These are phyloP conservation scores for Guyanaporus albipodus DNA, from an alignment of 768 basidiomycete genomes.

Conservation along the genomic window DNA sequence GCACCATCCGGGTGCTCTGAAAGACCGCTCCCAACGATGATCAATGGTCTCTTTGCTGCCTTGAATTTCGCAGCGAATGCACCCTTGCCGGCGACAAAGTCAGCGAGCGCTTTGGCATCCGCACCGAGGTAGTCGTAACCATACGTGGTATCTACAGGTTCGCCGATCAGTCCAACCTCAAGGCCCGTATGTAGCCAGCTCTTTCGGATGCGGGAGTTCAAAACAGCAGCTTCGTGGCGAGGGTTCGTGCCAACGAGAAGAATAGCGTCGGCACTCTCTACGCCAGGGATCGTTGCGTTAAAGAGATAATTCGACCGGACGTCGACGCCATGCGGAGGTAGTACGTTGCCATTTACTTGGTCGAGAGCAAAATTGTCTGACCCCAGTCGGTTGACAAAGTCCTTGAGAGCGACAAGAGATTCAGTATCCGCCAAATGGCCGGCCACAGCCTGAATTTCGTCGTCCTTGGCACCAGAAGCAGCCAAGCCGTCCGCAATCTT, in stretches of 20 bases:
- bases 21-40: conserved; percentile 88
- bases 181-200: conserved; percentile 85
- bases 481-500: conserved; percentile 76
- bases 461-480: conserved; percentile 74
- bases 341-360: conserved; percentile 57
- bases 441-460: conserved; percentile 94
- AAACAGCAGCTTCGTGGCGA: conserved; percentile 92
- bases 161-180: conserved; percentile 87
- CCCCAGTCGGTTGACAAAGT: conserved; percentile 86
- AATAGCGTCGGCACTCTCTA: conserved; percentile 89
- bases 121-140: conserved; percentile 89
- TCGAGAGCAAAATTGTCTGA: conserved; percentile 92
- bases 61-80: conserved; percentile 84
- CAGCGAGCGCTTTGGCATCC: conserved; percentile 67
- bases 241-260: conserved; percentile 96
- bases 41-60: conserved; percentile 84
- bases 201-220: conserved; percentile 96
- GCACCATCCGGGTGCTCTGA: conserved; percentile 82
- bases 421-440: conserved; percentile 94
- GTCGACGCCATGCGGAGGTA: conserved; percentile 80
- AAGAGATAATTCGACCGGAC: conserved; percentile 95
- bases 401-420: conserved; percentile 88
- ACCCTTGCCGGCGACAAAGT: conserved; percentile 75
- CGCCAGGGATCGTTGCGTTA: conserved; percentile 86
- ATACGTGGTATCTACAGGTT: conserved; percentile 87